Percentiles rank a stretch among this genome's conserved stretches.
Evolutionary conservation across 179 eudicot genomes (phyloP).

Genomic region (Beta corolliflora): DNA sequence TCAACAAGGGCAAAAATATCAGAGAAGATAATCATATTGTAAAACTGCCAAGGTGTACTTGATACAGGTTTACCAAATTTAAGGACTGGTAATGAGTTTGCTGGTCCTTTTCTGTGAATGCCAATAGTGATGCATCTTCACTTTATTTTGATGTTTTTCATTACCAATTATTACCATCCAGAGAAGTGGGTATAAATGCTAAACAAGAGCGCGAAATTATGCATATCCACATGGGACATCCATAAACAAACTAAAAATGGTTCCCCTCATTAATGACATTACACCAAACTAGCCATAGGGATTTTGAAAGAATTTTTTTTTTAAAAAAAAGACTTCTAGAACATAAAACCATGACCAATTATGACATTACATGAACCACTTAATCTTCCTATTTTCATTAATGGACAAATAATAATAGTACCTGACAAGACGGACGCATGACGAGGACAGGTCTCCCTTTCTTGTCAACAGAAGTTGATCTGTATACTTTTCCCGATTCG

Average conservation of each 20-base stretch:
- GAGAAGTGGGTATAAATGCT: not conserved
- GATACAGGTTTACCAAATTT: not conserved
- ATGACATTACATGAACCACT: constrained; percentile 1
- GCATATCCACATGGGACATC: constrained; percentile 6
- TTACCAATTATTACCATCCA: not conserved
- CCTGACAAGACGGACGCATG: constrained; percentile 90
- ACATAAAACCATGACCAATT: constrained; percentile 3
- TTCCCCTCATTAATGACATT: not conserved
- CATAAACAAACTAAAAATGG: not conserved
- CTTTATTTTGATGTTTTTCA: not conserved
- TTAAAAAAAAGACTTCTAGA: too few relatives aligned
- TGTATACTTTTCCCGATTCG: constrained; percentile 82
- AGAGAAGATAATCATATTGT: not conserved
- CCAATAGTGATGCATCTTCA: not conserved
- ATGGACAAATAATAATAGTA: constrained; percentile 20
- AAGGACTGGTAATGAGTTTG: not conserved
- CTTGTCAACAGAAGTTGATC: constrained; percentile 71
- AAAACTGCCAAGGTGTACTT: not conserved
- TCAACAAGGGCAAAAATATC: not conserved
- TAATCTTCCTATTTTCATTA: not conserved
- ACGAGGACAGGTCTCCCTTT: constrained; percentile 83
- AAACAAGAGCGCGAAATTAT: not conserved
- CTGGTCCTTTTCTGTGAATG: not conserved
- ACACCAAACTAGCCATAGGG: not conserved
- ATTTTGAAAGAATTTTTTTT: too few relatives aligned